Base-by-base conservation (phyloP, 768 basidiomycete genomes). In the Trametes meyenii region DNA sequence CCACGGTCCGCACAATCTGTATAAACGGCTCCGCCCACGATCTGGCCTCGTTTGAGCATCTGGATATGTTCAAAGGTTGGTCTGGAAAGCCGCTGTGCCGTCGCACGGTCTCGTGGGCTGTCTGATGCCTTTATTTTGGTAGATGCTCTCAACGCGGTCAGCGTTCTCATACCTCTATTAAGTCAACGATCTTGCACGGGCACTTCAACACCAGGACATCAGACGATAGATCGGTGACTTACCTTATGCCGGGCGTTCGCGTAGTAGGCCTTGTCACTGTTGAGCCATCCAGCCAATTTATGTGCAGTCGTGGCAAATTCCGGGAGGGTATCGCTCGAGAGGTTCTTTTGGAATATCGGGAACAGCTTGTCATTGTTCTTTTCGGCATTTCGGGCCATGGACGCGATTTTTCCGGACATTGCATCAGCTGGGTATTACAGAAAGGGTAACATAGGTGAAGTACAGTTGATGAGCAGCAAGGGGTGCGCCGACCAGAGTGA, bases 221-320 rank as follows among this genome's bases (percentile, higher is more conserved):
- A 43, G 7, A 0, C 38, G 33, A 26, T 36, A 35, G 19, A 23
- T 14, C 13, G 33, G 2, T 6, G 5, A 62, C 70, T 57, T 60
- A 71, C 68, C 43, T 51, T 57, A 24, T 67, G 66, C 38, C 68
- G 45, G n/a, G 70, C 70, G 24, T 57, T 52, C 1, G 58, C 33
- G 42, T 71, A 71, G 38, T 69, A 71, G n/a, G 70, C 70, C 51
- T 63, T 69, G 46, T 64, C 64, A 4, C 39, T 50, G 33, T 58
- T 62, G 24, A 66, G 21, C 68, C 68, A 71, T 8, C 0, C 39
- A 4, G 64, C 59, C 26, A 71, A 24, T 42, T 66, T 69, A 23
- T 67, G 58, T 17, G 67, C 60, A 0, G 63, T 50, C 12, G 62
- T 35, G 4, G 52, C 54, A 46, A 60, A 69, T 6, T 58, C 50